Base-by-base conservation (phyloP, 495 filamentous ascomycete genomes). In the Neurospora tetrasperma region DNA sequence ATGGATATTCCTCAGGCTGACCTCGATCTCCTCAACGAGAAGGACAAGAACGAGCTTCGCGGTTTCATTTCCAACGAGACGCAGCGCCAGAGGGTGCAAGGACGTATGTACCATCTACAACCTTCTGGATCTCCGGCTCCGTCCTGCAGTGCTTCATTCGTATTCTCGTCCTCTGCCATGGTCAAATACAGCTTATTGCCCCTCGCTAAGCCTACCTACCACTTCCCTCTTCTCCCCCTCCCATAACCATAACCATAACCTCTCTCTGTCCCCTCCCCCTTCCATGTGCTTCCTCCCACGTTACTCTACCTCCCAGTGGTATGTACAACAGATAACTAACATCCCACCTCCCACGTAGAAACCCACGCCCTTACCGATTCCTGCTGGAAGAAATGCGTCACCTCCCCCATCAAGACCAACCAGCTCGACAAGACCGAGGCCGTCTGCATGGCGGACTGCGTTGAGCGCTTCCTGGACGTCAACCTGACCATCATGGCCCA, bases 331-430 rank as follows among this genome's bases (percentile, higher is more conserved):
- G 70, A 68, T 69, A 35, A 5, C 59, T 71, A 42, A 71, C 9
- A 12, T n/a, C 42, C 16, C 42, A 44, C 42, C 16, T n/a, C 16
- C 16, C 12, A 18, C 42, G 6, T 2, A 44, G 43, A 46, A 46
- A 46, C 43, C 68, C 96, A 99, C 83, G 83, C 82, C 76, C 85
- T 99, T 43, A 95, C 96, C 43, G 91, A 95, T 76, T 86, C 91
- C 71, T 99, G 96, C 88, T 99, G 91, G 89, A 92, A 88, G 77
- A 97, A 97, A 86, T 99, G 96, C 86, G 75, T 90, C 46, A 89
- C 90, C 39, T 82, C 88, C 38, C 18, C 46, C 70, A 89, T 95
- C 77, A 86, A 88, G 62, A 86, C 83, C 59, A 87, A 87, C 39
- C 84, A 86, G 74, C 85, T 98, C 71, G 93, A 96, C 73, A 87